Evolutionary conservation across 2,329 filamentous ascomycete species (phyloP).

Genomic region (Phialophora tarda): DNA sequence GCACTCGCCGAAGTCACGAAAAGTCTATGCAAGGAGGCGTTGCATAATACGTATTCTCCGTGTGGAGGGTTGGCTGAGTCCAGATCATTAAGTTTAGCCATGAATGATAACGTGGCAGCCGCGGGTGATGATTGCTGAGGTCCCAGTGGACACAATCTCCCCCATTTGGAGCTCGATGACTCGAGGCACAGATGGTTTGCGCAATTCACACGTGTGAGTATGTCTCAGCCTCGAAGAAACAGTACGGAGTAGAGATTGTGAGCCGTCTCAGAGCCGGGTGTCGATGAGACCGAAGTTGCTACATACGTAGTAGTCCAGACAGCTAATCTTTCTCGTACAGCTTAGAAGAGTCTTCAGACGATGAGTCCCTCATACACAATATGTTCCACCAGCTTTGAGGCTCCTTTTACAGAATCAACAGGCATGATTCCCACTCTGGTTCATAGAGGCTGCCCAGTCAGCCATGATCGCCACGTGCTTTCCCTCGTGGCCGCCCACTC

Average conservation of each 20-base stretch:
- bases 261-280: too few species aligned
- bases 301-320: neutral
- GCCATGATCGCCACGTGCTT: slow-evolving; percentile 16
- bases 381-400: neutral
- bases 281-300: neutral
- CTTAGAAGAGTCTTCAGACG: neutral
- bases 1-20: slow-evolving; percentile 1
- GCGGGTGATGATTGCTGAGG: neutral
- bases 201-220: slow-evolving; percentile 2
- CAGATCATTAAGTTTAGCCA: neutral
- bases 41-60: slow-evolving; percentile 8
- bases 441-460: neutral
- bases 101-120: neutral
- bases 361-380: neutral
- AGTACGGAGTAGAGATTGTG: neutral
- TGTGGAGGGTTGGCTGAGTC: neutral
- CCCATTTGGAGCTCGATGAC: neutral
- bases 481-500: slow-evolving; percentile 15
- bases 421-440: neutral
- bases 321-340: neutral
- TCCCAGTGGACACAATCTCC: slow-evolving; percentile 10
- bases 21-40: neutral
- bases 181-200: neutral
- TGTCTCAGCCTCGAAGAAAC: neutral
- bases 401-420: neutral